Conservation (phyloP, 2,329 filamentous ascomycete species). For the Pseudocercospora vitis region DNA sequence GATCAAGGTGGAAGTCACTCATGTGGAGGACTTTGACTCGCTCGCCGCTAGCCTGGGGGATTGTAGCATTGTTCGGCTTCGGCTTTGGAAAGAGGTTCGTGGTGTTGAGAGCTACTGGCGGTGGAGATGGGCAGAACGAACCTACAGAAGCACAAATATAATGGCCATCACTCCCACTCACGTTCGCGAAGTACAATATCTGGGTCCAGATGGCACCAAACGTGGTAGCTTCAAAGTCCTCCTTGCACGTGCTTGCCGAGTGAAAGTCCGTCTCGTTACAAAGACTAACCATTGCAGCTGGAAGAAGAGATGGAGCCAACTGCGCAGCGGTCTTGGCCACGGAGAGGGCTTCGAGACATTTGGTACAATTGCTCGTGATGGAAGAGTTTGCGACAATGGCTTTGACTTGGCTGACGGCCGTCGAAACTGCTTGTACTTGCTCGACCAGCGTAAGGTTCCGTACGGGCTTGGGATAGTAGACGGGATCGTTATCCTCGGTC, state of each 20-base stretch:
- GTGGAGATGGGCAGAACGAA: conserved; percentile 51
- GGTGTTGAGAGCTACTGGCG: conserved; percentile 47
- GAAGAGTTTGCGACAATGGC: conserved; percentile 42
- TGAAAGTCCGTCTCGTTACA: conserved; percentile 52
- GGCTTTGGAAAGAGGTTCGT: conserved; percentile 55
- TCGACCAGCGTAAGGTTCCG: conserved; percentile 46
- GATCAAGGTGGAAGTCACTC: conserved; percentile 57
- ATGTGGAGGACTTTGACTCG: conserved; percentile 58
- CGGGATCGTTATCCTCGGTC: conserved; percentile 49
- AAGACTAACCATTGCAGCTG: conserved; percentile 52
- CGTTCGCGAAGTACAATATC: conserved; percentile 54
- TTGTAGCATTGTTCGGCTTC: conserved; percentile 48
- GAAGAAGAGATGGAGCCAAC: conserved; percentile 51
- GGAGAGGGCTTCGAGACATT: conserved; percentile 54
- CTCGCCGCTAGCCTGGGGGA: conserved; percentile 53
- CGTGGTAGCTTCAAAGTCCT: conserved; percentile 48
- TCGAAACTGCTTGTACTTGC: conserved; percentile 46
- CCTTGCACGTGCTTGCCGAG: conserved; percentile 50
- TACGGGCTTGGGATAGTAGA: conserved; percentile 51
- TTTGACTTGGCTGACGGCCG: conserved; percentile 47
- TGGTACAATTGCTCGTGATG: conserved; percentile 50
- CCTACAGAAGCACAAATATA: conserved; percentile 58
- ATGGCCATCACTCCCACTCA: conserved; percentile 55
- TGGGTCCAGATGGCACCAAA: conserved; percentile 61
- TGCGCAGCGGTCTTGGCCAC: conserved; percentile 54